These are phyloP conservation scores for Closterium sp. DNA, from an alignment of 139 green algal genomes.

Conservation along the genomic window DNA sequence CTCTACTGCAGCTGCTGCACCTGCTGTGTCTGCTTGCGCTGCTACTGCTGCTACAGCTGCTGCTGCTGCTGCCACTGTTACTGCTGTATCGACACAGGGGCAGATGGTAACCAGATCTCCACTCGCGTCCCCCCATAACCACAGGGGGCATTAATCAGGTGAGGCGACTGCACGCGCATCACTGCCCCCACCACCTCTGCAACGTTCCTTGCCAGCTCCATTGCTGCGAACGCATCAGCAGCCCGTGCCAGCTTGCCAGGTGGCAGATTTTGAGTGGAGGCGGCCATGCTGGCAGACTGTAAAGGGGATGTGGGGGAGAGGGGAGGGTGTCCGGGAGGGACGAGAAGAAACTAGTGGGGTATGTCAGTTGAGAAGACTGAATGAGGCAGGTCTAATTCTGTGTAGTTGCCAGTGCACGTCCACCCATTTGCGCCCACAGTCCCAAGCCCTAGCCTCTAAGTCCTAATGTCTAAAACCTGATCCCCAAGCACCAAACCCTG, in stretches of 20 bases:
- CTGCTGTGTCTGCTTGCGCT: too few relatives aligned
- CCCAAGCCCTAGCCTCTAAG: too few relatives aligned
- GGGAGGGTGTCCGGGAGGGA: too few relatives aligned
- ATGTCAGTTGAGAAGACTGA: too few relatives aligned
- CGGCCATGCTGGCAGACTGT: background rate
- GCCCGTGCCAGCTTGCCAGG: background rate
- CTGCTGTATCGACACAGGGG: background rate
- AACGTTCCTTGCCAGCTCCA: background rate
- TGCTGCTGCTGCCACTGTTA: too few relatives aligned
- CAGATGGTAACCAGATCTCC: background rate
- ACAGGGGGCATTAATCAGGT: background rate
- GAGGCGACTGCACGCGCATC: background rate
- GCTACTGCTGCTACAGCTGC: too few relatives aligned
- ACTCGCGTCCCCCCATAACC: background rate
- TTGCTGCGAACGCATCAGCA: background rate
- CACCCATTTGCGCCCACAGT: too few relatives aligned
- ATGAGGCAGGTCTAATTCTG: too few relatives aligned
- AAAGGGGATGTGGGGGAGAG: background rate
- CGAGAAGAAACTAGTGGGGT: too few relatives aligned
- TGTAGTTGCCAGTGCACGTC: too few relatives aligned
- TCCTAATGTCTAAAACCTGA: too few relatives aligned
- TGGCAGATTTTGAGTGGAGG: background rate
- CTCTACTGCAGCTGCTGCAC: too few relatives aligned
- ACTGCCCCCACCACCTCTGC: background rate
- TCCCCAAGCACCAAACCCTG: background rate